phyloP scores from a whole-genome alignment of 768 basidiomycete species.

The Porpolomopsis calyptriformis region DNA sequence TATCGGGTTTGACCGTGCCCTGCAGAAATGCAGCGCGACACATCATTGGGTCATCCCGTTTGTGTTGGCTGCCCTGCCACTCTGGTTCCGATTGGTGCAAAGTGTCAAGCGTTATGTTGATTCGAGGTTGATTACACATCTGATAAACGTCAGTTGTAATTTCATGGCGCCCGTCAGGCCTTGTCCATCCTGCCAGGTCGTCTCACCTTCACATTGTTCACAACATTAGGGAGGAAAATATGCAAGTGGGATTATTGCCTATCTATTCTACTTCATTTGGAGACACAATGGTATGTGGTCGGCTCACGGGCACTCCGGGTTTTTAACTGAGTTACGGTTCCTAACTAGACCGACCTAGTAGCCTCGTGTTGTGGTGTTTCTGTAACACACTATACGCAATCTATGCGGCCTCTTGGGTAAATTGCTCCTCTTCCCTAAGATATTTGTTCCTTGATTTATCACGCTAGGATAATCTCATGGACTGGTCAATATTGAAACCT shows the following conservation, averaged over 20 bases:
- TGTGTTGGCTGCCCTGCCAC: constrained; percentile 52
- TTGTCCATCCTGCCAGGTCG: no score
- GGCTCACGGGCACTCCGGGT: not conserved
- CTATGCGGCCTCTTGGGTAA: constrained; percentile 75
- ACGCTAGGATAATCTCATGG: constrained; percentile 71
- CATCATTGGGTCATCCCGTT: constrained; percentile 55
- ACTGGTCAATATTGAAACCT: constrained; percentile 76
- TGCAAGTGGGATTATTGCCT: constrained; percentile 49
- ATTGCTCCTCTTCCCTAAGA: constrained; percentile 12
- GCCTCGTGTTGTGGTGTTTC: constrained; percentile 63
- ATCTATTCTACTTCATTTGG: constrained; percentile 71
- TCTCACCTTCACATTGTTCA: constrained; percentile 2
- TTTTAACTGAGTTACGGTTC: constrained; percentile 12
- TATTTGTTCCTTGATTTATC: not conserved
- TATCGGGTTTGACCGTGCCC: constrained; percentile 35
- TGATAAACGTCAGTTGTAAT: constrained; percentile 61
- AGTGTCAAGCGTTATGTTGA: constrained; percentile 82
- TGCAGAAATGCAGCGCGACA: constrained; percentile 32
- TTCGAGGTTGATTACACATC: constrained; percentile 60
- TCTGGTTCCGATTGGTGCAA: constrained; percentile 71
- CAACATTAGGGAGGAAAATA: constrained; percentile 74
- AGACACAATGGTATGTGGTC: constrained; percentile 41
- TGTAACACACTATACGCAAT: constrained; percentile 49
- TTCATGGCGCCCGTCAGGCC: no score
- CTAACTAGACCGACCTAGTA: constrained; percentile 28